Conservation (phyloP, 129 eudicot species). For the Flaveria bidentis region DNA sequence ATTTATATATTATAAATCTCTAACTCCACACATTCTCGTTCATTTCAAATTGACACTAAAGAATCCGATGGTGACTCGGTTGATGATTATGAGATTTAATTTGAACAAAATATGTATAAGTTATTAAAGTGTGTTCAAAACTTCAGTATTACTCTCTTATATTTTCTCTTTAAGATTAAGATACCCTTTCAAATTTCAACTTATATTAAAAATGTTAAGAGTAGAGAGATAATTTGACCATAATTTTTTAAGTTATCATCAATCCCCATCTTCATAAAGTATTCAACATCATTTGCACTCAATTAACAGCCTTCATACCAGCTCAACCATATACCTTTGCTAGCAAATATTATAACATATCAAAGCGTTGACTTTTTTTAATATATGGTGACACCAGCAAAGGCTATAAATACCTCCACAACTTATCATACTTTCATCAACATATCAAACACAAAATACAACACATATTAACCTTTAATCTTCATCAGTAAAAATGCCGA, state of each 20-base stretch:
- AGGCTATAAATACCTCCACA: slow-evolving; percentile 40
- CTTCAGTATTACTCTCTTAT: too few relatives aligned
- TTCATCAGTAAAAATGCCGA: slow-evolving; percentile 46
- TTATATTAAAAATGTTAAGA: neutral
- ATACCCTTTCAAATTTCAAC: neutral
- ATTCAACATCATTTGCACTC: slow-evolving; percentile 30
- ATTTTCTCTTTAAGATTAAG: too few relatives aligned
- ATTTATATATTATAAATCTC: too few relatives aligned
- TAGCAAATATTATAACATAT: slow-evolving; percentile 25
- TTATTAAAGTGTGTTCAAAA: too few relatives aligned
- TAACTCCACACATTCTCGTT: too few relatives aligned
- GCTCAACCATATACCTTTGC: slow-evolving; percentile 15
- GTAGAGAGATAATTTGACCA: neutral
- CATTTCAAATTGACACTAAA: too few relatives aligned
- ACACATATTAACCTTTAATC: neutral
- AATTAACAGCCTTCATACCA: slow-evolving; percentile 24
- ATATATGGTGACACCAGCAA: slow-evolving; percentile 10
- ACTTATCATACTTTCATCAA: slow-evolving; percentile 3
- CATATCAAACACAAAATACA: neutral
- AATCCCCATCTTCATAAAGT: slow-evolving; percentile 29
- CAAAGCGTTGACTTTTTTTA: slow-evolving; percentile 39
- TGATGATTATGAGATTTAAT: too few relatives aligned
- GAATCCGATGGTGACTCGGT: too few relatives aligned
- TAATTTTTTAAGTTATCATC: neutral
- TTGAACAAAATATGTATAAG: too few relatives aligned